Evolutionary conservation across 352 stramenopile genomes (phyloP).

Genomic region (Thraustotheca clavata): DNA sequence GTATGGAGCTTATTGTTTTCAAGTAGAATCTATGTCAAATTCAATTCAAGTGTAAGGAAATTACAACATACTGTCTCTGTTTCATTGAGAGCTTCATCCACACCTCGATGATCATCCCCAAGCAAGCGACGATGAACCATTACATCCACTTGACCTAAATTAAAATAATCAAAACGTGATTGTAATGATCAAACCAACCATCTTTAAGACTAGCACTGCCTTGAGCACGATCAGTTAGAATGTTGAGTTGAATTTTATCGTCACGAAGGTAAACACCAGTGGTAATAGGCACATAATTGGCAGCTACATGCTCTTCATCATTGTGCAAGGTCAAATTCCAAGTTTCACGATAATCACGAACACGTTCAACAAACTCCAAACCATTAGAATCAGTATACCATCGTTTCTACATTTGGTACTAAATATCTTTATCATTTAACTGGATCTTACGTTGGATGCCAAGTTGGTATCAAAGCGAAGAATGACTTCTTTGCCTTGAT

Average conservation of each 20-base stretch:
- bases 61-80: constrained; percentile 76
- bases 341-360: constrained; percentile 81
- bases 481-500: constrained; percentile 95
- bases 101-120: constrained; percentile 89
- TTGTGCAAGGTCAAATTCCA: constrained; percentile 85
- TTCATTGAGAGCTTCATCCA: constrained; percentile 89
- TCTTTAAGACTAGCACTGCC: constrained; percentile 86
- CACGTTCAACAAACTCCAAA: constrained; percentile 88
- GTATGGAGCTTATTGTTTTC: constrained; percentile 42
- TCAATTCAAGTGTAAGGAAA: constrained; percentile 35
- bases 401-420: constrained; percentile 20
- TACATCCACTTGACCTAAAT: constrained; percentile 86
- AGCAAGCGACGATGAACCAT: constrained; percentile 95
- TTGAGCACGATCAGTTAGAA: constrained; percentile 91
- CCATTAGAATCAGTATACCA: constrained; percentile 96
- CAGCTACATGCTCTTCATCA: constrained; percentile 88
- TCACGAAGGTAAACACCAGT: constrained; percentile 91
- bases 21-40: constrained; percentile 39
- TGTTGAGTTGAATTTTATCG: constrained; percentile 60
- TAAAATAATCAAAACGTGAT: background rate
- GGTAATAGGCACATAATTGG: constrained; percentile 98
- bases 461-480: constrained; percentile 74
- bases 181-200: constrained; percentile 22
- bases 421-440: background rate
- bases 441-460: constrained; percentile 22